A percentile compares a stretch with the other conserved stretches of the same genome.
Evolutionary conservation across 2,329 filamentous ascomycete genomes (phyloP).

Genomic region (Ceratocystis lukuohia): DNA sequence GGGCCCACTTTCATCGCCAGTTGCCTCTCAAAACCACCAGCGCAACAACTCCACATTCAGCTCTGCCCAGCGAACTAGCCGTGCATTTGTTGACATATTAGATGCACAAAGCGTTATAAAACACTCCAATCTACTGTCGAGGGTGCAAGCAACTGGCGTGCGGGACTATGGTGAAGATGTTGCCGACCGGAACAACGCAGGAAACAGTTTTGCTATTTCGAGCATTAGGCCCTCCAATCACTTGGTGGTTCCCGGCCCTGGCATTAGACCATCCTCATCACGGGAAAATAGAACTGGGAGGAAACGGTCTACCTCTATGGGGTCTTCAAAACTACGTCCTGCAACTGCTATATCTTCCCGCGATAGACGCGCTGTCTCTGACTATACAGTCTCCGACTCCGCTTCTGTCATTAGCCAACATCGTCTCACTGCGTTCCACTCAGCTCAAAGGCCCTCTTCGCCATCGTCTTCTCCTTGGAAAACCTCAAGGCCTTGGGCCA

Average conservation of each 20-base stretch:
- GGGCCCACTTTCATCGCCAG: constrained; percentile 5
- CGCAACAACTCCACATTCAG: constrained; percentile 17
- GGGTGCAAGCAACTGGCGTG: constrained; percentile 37
- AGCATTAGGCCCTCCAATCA: neutral
- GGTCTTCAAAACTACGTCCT: constrained; percentile 7
- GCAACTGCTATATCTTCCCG: constrained; percentile 12
- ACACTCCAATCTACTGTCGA: constrained; percentile 35
- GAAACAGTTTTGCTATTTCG: constrained; percentile 24
- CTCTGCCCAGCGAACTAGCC: constrained; percentile 11
- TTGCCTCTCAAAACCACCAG: constrained; percentile 11
- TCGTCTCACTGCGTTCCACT: constrained; percentile 17
- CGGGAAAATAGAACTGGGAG: neutral
- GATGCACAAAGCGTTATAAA: constrained; percentile 43
- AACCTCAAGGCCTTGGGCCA: constrained; percentile 8
- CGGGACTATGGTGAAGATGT: constrained; percentile 52
- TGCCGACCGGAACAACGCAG: constrained; percentile 44
- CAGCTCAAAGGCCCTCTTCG: neutral
- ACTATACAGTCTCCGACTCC: constrained; percentile 13
- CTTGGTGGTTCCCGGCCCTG: neutral
- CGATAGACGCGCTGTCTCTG: neutral
- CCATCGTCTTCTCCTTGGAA: neutral
- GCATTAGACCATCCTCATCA: constrained; percentile 11
- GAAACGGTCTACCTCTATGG: neutral
- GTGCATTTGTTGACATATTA: constrained; percentile 36
- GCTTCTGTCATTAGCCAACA: constrained; percentile 18